These are phyloP conservation scores for Colletotrichum echinochloae DNA, from an alignment of 2,329 filamentous ascomycete genomes.

Conservation along the genomic window DNA sequence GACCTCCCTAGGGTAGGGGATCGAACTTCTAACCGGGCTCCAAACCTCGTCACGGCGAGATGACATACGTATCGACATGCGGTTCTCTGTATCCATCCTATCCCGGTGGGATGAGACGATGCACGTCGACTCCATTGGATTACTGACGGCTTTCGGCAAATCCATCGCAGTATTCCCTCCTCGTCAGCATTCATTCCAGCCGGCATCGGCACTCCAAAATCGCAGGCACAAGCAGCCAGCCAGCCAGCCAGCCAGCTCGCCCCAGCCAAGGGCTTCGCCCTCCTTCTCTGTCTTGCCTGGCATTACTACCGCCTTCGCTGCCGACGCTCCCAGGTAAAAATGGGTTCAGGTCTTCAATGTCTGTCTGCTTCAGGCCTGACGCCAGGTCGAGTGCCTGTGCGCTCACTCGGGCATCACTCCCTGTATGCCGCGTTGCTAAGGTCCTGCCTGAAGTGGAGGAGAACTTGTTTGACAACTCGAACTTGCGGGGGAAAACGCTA, in stretches of 20 bases:
- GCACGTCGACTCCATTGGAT: slow-evolving; percentile 4
- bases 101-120: background rate
- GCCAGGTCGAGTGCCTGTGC: slow-evolving; percentile 2
- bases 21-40: background rate
- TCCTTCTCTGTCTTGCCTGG: background rate
- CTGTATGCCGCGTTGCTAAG: slow-evolving; percentile 8
- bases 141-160: slow-evolving; percentile 29
- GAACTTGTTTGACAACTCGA: slow-evolving; percentile 38
- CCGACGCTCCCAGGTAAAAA: background rate
- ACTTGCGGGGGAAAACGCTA: slow-evolving; percentile 41
- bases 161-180: slow-evolving; percentile 11
- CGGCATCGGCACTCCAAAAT: slow-evolving; percentile 14
- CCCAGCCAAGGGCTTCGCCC: background rate
- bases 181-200: slow-evolving; percentile 1
- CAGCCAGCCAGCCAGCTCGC: background rate
- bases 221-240: background rate
- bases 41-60: background rate
- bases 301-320: background rate
- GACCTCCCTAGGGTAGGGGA: slow-evolving; percentile 17
- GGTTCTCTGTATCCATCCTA: slow-evolving; percentile 2
- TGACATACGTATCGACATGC: background rate
- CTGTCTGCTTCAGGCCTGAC: background rate
- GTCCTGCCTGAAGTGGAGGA: slow-evolving; percentile 8
- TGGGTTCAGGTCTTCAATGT: background rate
- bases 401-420: background rate